These are phyloP conservation scores for Evansstolkia leycettana DNA, from an alignment of 495 filamentous ascomycete genomes.

Conservation along the genomic window DNA sequence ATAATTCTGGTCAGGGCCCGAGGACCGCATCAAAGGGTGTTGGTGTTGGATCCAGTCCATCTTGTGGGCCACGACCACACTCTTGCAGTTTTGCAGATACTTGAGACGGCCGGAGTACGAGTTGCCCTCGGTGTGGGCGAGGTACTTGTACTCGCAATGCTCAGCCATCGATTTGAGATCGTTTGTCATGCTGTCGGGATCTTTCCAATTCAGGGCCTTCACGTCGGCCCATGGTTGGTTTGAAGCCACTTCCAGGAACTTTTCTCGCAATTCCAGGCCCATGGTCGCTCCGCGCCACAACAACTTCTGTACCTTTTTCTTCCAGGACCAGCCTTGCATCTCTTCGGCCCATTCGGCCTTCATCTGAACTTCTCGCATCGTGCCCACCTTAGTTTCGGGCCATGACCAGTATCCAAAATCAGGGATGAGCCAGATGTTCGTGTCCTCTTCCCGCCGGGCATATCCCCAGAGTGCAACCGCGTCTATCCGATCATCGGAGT, in stretches of 20 bases:
- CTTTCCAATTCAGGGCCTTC: conserved; percentile 20
- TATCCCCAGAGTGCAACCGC: conserved; percentile 30
- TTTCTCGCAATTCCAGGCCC: conserved; percentile 13
- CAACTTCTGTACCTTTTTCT: conserved; percentile 36
- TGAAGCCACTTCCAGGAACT: conserved; percentile 19
- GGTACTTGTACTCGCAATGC: conserved; percentile 30
- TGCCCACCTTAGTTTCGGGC: conserved; percentile 37
- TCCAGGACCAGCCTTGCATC: conserved; percentile 14
- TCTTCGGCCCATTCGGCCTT: conserved; percentile 22
- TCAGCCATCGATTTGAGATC: conserved; percentile 16
- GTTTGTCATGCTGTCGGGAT: conserved; percentile 5
- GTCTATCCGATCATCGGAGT: conserved; percentile 24
- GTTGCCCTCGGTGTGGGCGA: conserved; percentile 33
- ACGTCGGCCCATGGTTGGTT: conserved; percentile 32
- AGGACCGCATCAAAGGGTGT: conserved; percentile 4
- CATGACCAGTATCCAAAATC: conserved; percentile 58
- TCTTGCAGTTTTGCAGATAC: conserved; percentile 36
- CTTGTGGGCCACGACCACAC: conserved; percentile 25
- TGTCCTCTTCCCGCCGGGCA: conserved; percentile 21
- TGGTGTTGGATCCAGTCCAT: conserved; percentile 10
- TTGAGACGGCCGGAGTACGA: conserved; percentile 33
- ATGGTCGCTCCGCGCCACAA: conserved; percentile 42
- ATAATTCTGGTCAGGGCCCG: conserved; percentile 37
- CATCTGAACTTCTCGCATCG: conserved; percentile 26
- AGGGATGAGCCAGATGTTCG: conserved; percentile 46